Evolutionary conservation across 139 green algal species (phyloP), one percentile per base, ranked within the genome.

Genomic region (Diplosphaera chodatii): DNA sequence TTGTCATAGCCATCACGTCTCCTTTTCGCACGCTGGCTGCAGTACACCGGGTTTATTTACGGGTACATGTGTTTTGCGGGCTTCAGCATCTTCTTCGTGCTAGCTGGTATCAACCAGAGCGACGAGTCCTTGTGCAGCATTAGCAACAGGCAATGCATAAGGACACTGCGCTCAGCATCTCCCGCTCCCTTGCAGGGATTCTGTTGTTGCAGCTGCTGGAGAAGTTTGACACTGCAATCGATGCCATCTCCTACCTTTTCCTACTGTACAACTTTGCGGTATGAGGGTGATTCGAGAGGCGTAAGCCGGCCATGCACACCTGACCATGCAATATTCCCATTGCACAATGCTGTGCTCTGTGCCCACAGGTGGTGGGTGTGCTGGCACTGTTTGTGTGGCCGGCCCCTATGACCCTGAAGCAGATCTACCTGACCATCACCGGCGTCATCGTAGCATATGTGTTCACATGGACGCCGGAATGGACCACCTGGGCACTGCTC

Each of bases 391-490:
- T 98, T 68, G 94, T 96, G 76, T 78, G 85, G 67, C 90, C 87
- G 10, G 84, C 91, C n/a, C 95, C 92, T 1, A 73, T 98, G 32
- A 33, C 94, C 2, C 56, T 96, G 64, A 97, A 97, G 75, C 89
- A 95, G 72, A 81, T 73, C 27, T 97, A 97, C 83, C 78, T 96
- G 22, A 82, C 98, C 25, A 78, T 86, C 67, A 86, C 90, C 21
- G 91, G 91, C 68, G 82, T 95, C 37, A 84, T 95, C 27, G 83
- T 91, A 0, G 93, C 95, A 1, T 98, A 89, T 77, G 87, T 96
- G 66, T 99, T 99, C 87, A 98, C 93, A 15, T 90, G 83, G 72
- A 91, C 98, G 3, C 91, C 95, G 0, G 91, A 97, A 72, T 99
- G 95, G 95, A 98, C 92, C 25, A 94, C 89, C 30, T 99, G 95